Base-by-base conservation (phyloP, 371 early-diverging fungal genomes). In the Mortierella sp. region DNA sequence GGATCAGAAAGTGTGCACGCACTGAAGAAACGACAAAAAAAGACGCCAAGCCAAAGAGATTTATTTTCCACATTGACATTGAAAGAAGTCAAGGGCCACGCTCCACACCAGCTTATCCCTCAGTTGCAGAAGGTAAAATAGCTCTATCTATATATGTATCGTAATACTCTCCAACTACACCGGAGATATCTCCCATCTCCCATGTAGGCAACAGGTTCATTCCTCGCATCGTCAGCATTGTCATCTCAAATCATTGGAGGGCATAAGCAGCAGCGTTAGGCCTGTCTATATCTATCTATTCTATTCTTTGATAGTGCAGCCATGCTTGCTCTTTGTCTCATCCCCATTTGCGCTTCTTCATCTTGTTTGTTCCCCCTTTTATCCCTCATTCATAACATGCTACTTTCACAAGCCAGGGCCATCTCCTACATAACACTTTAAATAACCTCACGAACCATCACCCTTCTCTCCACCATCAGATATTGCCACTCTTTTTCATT, bases 1-100 rank as follows among this genome's bases (percentile, higher is more conserved):
- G 68, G 68, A 68, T 68, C 68, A 41, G 68, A 68, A 68, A 38
- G 68, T 68, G 68, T 68, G 68, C 68, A 68, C 21, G 68, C 68
- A 68, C 21, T 21, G 24, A 68, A 41, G 7, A 41, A 41, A 41
- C 41, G 7, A 68, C 68, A 68, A 68, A 8, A 3, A 18, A 56
- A 56, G 3, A 56, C 8, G 6, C 27, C 29, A 60, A 60, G 29
- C 4, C 12, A 58, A 58, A 58, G 60, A 32, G 60, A 58, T 10
- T 8, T 41, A 41, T 2, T 38, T 58, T 58, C 14, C 4, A 4
- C 18, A 63, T 10, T 41, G 63, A 29, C 41, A 41, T 41, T 41
- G 41, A 60, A 32, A 14, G 2, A 14, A 18, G 35, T 7, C 14
- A 38, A 38, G 41, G 68, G 3, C 38, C 38, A 41, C 14, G 68